Evolutionary conservation across 345 rosid genomes (phyloP).

Genomic region (Dovyalis caffra): DNA sequence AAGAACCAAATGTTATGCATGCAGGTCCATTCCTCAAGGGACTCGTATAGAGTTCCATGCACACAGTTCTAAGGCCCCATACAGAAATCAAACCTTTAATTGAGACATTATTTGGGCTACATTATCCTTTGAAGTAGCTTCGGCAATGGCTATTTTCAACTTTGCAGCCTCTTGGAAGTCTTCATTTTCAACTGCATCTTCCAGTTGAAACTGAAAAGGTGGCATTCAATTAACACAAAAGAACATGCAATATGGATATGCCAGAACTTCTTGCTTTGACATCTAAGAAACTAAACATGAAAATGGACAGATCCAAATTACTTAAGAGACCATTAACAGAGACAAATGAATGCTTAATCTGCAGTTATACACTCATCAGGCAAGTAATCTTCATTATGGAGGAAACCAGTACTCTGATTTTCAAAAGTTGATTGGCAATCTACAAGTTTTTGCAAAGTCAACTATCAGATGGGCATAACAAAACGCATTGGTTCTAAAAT

Average conservation of each 20-base stretch:
- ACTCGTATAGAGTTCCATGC: neutral
- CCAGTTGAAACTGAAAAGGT: conserved; percentile 74
- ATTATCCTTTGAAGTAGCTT: conserved; percentile 64
- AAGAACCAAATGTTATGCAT: conserved; percentile 14
- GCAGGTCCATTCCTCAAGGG: neutral
- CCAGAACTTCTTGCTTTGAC: neutral
- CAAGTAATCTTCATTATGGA: neutral
- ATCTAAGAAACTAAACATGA: neutral
- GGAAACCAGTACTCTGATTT: neutral
- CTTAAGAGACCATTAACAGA: neutral
- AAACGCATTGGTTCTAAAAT: neutral
- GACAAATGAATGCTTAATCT: neutral
- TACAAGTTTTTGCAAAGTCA: neutral
- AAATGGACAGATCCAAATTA: neutral
- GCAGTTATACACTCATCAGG: neutral
- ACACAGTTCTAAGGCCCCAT: neutral
- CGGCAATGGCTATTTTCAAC: conserved; percentile 65
- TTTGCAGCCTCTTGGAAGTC: conserved; percentile 86
- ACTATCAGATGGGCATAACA: neutral
- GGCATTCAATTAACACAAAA: conserved; percentile 10
- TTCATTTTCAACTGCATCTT: conserved; percentile 83
- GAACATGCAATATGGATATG: neutral
- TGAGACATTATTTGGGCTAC: conserved; percentile 77
- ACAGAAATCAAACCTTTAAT: conserved; percentile 53
- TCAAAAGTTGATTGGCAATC: neutral